Percentiles rank a stretch among this genome's conserved stretches.
These are phyloP conservation scores for Ophiostoma ulmi DNA, from an alignment of 2,329 filamentous ascomycete genomes.

Conservation along the genomic window DNA sequence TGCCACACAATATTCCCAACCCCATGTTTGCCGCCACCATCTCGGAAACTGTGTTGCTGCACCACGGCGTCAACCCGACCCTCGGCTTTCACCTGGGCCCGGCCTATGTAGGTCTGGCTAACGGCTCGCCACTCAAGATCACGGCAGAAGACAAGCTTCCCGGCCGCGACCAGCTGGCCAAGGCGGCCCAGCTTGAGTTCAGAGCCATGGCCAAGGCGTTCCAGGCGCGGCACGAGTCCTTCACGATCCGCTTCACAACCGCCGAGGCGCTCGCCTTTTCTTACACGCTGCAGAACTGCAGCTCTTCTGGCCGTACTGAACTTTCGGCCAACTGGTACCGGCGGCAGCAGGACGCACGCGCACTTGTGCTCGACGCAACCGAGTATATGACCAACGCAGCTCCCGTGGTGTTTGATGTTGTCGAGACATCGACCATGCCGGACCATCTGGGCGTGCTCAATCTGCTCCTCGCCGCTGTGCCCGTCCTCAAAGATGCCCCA, in stretches of 20 bases:
- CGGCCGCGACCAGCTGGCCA: conserved; percentile 31
- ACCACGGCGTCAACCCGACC: conserved; percentile 48
- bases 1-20: conserved; percentile 35
- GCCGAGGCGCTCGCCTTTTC: conserved; percentile 50
- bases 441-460: conserved; percentile 44
- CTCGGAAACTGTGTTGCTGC: conserved; percentile 37
- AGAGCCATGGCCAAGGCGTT: conserved; percentile 43
- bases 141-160: not conserved
- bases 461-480: conserved; percentile 42
- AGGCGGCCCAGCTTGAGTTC: conserved; percentile 42
- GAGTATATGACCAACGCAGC: conserved; percentile 28
- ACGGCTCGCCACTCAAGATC: not conserved
- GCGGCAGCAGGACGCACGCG: conserved; percentile 37
- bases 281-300: conserved; percentile 45
- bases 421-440: conserved; percentile 49
- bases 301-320: conserved; percentile 27
- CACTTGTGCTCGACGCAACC: conserved; percentile 36
- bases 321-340: conserved; percentile 41
- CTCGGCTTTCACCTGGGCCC: conserved; percentile 54
- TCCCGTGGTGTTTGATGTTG: conserved; percentile 47
- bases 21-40: conserved; percentile 42
- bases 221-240: conserved; percentile 29
- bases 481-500: conserved; percentile 39
- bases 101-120: not conserved
- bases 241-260: conserved; percentile 44